Evolutionary conservation across 495 filamentous ascomycete species (phyloP).

Genomic region (Podospora pseudopauciseta): DNA sequence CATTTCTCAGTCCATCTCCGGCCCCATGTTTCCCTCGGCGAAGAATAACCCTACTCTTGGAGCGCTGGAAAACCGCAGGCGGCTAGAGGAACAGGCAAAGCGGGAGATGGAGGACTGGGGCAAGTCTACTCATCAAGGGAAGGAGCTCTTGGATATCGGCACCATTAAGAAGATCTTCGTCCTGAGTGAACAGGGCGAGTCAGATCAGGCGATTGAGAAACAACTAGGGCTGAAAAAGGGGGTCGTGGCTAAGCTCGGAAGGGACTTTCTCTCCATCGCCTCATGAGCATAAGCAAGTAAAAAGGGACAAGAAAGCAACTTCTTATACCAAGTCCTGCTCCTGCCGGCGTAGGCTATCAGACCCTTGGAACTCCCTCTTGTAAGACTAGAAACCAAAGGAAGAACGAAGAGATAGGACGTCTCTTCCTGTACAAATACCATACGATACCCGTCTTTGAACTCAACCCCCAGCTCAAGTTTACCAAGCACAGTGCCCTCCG

Average conservation of each 20-base stretch:
- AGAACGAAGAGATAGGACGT: not conserved
- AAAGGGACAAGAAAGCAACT: not conserved
- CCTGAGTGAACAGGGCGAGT: slow-evolving; percentile 31
- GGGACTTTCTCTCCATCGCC: slow-evolving; percentile 29
- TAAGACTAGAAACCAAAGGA: not conserved
- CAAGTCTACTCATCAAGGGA: slow-evolving; percentile 25
- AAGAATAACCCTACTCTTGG: slow-evolving; percentile 38
- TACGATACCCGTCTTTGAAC: not conserved
- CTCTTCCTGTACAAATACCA: slow-evolving; percentile 3
- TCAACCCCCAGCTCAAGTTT: slow-evolving; percentile 15
- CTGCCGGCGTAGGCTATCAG: not conserved
- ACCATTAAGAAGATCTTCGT: slow-evolving; percentile 37
- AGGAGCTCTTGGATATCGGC: slow-evolving; percentile 40
- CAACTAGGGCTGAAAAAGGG: slow-evolving; percentile 38
- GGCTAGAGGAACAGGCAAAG: slow-evolving; percentile 35
- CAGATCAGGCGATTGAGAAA: slow-evolving; percentile 36
- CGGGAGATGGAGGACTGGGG: slow-evolving; percentile 37
- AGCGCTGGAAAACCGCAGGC: slow-evolving; percentile 39
- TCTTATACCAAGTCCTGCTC: not conserved
- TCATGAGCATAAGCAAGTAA: not conserved
- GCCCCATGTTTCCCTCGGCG: slow-evolving; percentile 29
- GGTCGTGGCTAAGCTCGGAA: slow-evolving; percentile 38
- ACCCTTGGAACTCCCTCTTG: not conserved
- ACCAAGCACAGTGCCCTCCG: slow-evolving; percentile 80
- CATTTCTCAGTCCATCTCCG: slow-evolving; percentile 12